Evolutionary conservation across 768 basidiomycete genomes (phyloP).

Genomic region (Psilocybe cubensis): DNA sequence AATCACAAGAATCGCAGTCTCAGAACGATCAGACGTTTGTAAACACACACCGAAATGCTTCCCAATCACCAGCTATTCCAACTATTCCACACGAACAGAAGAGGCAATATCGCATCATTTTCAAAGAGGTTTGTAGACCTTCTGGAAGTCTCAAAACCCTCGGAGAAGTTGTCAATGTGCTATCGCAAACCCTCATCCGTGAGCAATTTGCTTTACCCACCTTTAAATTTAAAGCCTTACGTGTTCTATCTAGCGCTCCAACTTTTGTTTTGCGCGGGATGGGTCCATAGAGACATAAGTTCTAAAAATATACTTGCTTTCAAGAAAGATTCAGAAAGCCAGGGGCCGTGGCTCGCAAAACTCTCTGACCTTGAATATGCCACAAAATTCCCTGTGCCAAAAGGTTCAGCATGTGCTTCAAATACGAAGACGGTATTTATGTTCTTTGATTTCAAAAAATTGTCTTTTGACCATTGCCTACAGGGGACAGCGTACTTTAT

Average conservation of each 20-base stretch:
- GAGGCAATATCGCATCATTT: not conserved
- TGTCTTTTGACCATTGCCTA: too few relatives aligned
- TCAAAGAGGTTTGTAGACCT: not conserved
- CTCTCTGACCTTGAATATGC: conserved; percentile 1
- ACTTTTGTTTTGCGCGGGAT: not conserved
- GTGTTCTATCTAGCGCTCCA: not conserved
- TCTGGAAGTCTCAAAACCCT: not conserved
- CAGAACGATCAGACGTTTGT: too few relatives aligned
- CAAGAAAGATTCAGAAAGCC: not conserved
- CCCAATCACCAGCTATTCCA: not conserved
- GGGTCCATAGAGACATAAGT: not conserved
- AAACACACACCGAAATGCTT: not conserved
- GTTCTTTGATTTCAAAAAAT: too few relatives aligned
- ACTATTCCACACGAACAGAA: too few relatives aligned
- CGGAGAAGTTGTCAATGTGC: not conserved
- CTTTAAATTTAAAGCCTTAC: not conserved
- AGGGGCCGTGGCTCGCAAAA: not conserved
- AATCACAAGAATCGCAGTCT: too few relatives aligned
- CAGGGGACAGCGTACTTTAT: too few relatives aligned
- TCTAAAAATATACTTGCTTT: not conserved
- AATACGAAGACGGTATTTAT: not conserved
- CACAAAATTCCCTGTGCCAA: not conserved
- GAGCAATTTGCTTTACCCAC: not conserved
- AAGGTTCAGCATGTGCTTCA: not conserved
- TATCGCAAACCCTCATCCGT: not conserved